Evolutionary conservation across 306 rosid species (phyloP).

Genomic region (Acacia melanoxylon): DNA sequence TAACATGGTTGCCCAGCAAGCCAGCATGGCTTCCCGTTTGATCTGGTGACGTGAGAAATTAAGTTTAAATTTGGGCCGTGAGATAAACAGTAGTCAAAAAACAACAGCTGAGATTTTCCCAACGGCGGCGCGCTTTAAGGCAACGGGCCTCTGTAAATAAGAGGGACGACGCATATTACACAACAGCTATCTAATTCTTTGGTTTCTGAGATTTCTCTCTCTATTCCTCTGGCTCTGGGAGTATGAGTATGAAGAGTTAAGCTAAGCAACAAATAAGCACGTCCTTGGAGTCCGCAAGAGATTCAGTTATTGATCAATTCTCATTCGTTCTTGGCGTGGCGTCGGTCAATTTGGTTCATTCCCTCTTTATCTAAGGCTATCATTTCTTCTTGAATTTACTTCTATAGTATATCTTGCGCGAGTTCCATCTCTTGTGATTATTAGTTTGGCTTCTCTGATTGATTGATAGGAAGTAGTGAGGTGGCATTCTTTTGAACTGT

Average conservation of each 20-base stretch:
- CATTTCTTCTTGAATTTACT: constrained; percentile 30
- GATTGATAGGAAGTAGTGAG: not conserved
- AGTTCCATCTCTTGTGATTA: not conserved
- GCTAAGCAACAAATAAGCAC: constrained; percentile 29
- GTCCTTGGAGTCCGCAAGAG: constrained; percentile 39
- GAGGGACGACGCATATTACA: not conserved
- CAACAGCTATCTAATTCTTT: not conserved
- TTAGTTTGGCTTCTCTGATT: not conserved
- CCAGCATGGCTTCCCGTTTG: not conserved
- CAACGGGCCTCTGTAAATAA: not conserved
- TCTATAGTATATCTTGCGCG: not conserved
- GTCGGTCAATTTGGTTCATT: constrained; percentile 11
- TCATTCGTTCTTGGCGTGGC: constrained; percentile 22
- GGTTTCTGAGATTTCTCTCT: not conserved
- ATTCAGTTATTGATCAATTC: constrained; percentile 38
- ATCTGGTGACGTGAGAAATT: not conserved
- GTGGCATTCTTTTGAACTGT: constrained; percentile 17
- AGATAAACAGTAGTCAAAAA: not conserved
- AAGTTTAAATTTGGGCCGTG: not conserved
- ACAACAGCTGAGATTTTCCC: constrained; percentile 34
- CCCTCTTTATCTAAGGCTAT: constrained; percentile 1
- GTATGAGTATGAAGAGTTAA: constrained; percentile 2
- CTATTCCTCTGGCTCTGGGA: constrained; percentile 1
- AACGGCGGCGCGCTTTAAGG: constrained; percentile 11
- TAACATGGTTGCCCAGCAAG: not conserved